phyloP scores from a whole-genome alignment of 2,329 filamentous ascomycete genomes.

The Aaosphaeria pasadenensis region DNA sequence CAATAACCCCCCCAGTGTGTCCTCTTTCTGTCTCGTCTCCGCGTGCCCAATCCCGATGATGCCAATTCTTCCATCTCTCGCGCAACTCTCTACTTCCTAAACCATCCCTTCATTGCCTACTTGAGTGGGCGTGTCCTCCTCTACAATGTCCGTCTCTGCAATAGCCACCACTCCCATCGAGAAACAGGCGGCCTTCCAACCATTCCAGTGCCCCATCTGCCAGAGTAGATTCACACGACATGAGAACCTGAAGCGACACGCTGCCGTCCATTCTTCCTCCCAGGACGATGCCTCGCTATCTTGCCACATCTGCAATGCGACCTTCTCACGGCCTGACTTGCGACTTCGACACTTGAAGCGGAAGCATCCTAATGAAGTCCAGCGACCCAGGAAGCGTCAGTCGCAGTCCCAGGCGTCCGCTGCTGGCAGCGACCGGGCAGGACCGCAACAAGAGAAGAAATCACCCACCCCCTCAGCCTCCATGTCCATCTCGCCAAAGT shows the following conservation, averaged over 20 bases:
- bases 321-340: constrained; percentile 16
- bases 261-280: constrained; percentile 12
- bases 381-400: constrained; percentile 6
- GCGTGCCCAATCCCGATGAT: too few species aligned
- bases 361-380: constrained; percentile 11
- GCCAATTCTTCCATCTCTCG: too few species aligned
- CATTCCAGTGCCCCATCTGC: constrained; percentile 15
- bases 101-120: too few species aligned
- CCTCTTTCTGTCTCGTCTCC: too few species aligned
- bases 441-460: too few species aligned
- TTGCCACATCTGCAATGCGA: constrained; percentile 14
- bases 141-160: constrained; percentile 2
- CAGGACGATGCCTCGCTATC: constrained; percentile 6
- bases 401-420: too few species aligned
- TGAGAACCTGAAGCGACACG: constrained; percentile 20
- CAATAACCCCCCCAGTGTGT: too few species aligned
- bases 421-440: too few species aligned
- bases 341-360: constrained; percentile 17
- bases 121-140: too few species aligned
- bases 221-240: constrained; percentile 19
- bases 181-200: constrained; percentile 8
- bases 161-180: not conserved
- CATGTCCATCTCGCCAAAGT: too few species aligned
- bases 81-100: too few species aligned
- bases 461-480: too few species aligned